These are phyloP conservation scores for Penicillium antarcticum DNA, from an alignment of 495 filamentous ascomycete genomes.

Conservation along the genomic window DNA sequence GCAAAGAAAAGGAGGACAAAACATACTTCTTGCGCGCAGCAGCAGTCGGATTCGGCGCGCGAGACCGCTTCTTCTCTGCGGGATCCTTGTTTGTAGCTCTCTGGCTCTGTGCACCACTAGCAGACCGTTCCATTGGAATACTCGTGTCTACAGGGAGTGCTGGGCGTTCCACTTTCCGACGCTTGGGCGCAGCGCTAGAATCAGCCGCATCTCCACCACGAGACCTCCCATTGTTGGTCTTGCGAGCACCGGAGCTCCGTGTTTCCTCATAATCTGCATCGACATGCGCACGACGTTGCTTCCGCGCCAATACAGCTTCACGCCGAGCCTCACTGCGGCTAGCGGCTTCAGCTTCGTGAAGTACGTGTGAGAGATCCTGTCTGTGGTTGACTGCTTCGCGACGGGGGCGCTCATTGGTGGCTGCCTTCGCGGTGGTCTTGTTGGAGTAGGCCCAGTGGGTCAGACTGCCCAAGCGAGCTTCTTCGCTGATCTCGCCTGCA, in stretches of 20 bases:
- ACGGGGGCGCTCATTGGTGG: slow-evolving; percentile 64
- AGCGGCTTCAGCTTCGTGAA: slow-evolving; percentile 71
- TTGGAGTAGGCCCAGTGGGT: slow-evolving; percentile 96
- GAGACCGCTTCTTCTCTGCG: slow-evolving; percentile 70
- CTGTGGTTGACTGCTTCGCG: slow-evolving; percentile 72
- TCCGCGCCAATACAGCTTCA: slow-evolving; percentile 73
- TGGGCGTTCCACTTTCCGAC: slow-evolving; percentile 74
- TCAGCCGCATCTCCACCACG: slow-evolving; percentile 51
- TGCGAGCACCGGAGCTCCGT: slow-evolving; percentile 39
- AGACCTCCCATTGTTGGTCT: slow-evolving; percentile 61
- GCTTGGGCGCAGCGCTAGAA: slow-evolving; percentile 52
- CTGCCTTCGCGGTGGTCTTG: slow-evolving; percentile 63
- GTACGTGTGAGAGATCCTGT: slow-evolving; percentile 50
- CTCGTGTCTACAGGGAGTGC: slow-evolving; percentile 39
- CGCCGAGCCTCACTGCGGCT: slow-evolving; percentile 78
- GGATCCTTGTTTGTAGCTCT: slow-evolving; percentile 54
- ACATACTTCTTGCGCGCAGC: slow-evolving; percentile 70
- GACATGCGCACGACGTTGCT: slow-evolving; percentile 60
- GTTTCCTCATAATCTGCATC: slow-evolving; percentile 80
- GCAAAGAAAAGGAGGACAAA: neutral
- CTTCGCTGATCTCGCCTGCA: slow-evolving; percentile 85
- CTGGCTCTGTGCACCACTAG: slow-evolving; percentile 51
- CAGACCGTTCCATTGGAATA: slow-evolving; percentile 65
- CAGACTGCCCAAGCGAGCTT: slow-evolving; percentile 85
- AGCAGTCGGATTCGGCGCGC: slow-evolving; percentile 56